A percentile compares a stretch with the other conserved stretches of the same genome.
phyloP scores from a whole-genome alignment of 2,329 filamentous ascomycete species.

The Exophiala phaeomuriformis region DNA sequence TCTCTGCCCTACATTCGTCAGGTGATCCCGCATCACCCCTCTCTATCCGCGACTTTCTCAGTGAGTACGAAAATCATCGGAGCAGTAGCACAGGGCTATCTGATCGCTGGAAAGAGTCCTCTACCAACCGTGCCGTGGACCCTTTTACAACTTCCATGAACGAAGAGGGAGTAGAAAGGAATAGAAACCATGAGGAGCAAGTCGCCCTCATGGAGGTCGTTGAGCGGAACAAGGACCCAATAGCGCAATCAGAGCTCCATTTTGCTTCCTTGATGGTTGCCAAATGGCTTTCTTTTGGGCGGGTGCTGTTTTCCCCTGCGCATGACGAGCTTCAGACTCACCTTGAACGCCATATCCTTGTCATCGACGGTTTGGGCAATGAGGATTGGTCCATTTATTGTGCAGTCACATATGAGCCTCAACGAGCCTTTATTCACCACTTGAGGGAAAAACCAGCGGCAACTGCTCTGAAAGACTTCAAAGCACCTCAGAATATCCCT shows the following conservation, averaged over 20 bases:
- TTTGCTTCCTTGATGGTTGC: slow-evolving; percentile 47
- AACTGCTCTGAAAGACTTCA: slow-evolving; percentile 11
- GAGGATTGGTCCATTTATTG: slow-evolving; percentile 49
- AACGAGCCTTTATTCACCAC: slow-evolving; percentile 39
- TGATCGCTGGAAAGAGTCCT: slow-evolving; percentile 24
- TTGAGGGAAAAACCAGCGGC: slow-evolving; percentile 33
- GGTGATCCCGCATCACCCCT: slow-evolving; percentile 46
- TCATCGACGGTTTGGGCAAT: slow-evolving; percentile 46
- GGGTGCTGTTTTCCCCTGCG: slow-evolving; percentile 45
- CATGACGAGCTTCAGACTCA: slow-evolving; percentile 39
- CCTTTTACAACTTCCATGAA: slow-evolving; percentile 30
- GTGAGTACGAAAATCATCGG: slow-evolving; percentile 40
- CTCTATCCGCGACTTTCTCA: slow-evolving; percentile 48
- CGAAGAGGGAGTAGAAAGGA: slow-evolving; percentile 29
- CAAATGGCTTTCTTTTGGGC: slow-evolving; percentile 45
- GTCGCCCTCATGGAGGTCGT: slow-evolving; percentile 33
- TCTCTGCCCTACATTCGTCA: slow-evolving; percentile 44
- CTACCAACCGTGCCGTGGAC: slow-evolving; percentile 20
- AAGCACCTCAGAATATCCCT: slow-evolving; percentile 35
- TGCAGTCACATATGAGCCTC: slow-evolving; percentile 40
- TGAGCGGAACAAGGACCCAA: slow-evolving; percentile 38
- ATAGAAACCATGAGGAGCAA: slow-evolving; percentile 27
- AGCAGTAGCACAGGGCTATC: slow-evolving; percentile 26
- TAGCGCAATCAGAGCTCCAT: slow-evolving; percentile 41
- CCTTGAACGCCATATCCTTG: slow-evolving; percentile 40